Evolutionary conservation across 441 rosid genomes (phyloP).

Genomic region (Eruca vesicaria): DNA sequence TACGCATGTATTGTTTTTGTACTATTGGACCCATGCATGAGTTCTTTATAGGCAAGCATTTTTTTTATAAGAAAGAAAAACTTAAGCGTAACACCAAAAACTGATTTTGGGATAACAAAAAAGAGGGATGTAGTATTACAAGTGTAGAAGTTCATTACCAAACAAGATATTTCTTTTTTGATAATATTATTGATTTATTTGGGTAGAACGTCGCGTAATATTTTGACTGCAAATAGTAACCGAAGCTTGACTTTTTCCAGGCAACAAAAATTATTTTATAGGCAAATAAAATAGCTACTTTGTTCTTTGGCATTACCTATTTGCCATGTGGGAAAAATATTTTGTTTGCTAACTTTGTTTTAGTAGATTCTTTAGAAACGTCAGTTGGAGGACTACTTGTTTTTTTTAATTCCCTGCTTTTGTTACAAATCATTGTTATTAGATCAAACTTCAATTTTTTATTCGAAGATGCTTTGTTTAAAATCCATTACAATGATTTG

Average conservation of each 20-base stretch:
- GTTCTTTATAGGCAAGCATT: background rate
- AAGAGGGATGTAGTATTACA: too few relatives aligned
- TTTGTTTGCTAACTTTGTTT: background rate
- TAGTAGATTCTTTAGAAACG: background rate
- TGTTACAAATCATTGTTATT: background rate
- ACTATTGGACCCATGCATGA: background rate
- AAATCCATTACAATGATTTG: background rate
- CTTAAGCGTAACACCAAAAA: background rate
- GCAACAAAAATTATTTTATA: background rate
- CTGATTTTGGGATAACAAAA: background rate
- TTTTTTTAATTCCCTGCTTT: background rate
- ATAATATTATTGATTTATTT: background rate
- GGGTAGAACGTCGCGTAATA: background rate
- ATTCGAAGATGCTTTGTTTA: background rate
- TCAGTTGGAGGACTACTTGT: background rate
- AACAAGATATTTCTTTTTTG: background rate
- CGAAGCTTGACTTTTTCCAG: slow-evolving; percentile 15
- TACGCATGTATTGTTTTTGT: background rate
- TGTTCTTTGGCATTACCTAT: background rate
- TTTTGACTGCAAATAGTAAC: background rate
- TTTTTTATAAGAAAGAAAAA: background rate
- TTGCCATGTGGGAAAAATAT: background rate
- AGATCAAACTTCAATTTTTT: background rate
- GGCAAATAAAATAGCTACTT: background rate
- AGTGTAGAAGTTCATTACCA: background rate